Evolutionary conservation across 139 green algal species (phyloP).

Genomic region (Micromonas pusilla): DNA sequence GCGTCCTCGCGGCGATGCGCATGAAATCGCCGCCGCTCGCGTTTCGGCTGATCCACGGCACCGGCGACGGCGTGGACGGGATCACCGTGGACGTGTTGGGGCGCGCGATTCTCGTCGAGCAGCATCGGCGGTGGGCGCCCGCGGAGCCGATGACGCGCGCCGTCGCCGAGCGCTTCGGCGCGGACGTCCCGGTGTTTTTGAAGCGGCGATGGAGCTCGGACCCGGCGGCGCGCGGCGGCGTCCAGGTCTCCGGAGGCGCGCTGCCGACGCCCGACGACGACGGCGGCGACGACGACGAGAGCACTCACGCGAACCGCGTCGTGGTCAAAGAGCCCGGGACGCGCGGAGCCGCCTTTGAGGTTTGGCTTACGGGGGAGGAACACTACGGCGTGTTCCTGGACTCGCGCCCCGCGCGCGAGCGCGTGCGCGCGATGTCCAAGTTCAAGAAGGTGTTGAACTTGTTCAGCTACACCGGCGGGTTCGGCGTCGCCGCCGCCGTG

Average conservation of each 20-base stretch:
- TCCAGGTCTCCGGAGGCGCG: neutral
- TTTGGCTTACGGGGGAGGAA: neutral
- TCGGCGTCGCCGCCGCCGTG: conserved; percentile 4
- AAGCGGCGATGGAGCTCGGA: neutral
- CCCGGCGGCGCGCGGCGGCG: neutral
- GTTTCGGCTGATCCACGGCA: conserved; percentile 7
- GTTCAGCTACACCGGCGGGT: conserved; percentile 26
- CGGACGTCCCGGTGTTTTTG: neutral
- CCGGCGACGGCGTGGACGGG: neutral
- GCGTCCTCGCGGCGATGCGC: too few relatives aligned
- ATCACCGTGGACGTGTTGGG: neutral
- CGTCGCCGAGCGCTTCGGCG: neutral
- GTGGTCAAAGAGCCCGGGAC: neutral
- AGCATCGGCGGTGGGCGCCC: neutral
- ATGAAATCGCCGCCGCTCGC: too few relatives aligned
- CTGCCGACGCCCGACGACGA: neutral
- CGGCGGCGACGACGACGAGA: neutral
- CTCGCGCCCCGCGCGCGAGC: neutral
- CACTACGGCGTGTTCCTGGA: conserved; percentile 19
- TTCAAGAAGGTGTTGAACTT: conserved; percentile 8
- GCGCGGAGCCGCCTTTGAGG: neutral
- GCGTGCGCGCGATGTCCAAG: neutral
- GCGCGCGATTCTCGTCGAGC: neutral
- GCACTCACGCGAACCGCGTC: neutral
- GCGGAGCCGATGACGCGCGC: neutral